Conservation (phyloP, 768 basidiomycete genomes). For the Chalciporus chontae region DNA sequence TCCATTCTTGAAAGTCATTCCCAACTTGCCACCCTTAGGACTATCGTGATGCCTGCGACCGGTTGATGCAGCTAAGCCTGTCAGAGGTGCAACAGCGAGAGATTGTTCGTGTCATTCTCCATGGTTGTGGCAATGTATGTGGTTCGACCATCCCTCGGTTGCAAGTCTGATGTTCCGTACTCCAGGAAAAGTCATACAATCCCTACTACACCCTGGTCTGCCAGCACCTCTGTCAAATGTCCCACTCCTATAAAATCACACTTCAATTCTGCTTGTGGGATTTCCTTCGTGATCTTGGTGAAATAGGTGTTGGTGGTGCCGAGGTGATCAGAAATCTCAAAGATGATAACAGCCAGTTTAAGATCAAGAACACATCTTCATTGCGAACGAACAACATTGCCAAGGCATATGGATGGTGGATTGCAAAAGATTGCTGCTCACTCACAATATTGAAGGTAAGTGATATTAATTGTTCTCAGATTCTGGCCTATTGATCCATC, state of each 20-base stretch:
- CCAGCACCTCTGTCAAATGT: slow-evolving; percentile 71
- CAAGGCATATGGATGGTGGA: slow-evolving; percentile 88
- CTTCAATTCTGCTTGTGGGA: slow-evolving; percentile 97
- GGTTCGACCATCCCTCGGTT: neutral
- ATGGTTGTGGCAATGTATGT: slow-evolving; percentile 86
- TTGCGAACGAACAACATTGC: slow-evolving; percentile 71
- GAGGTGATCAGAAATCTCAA: slow-evolving; percentile 64
- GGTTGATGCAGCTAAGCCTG: slow-evolving; percentile 78
- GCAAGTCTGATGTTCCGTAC: neutral
- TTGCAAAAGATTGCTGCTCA: slow-evolving; percentile 76
- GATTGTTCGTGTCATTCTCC: slow-evolving; percentile 86
- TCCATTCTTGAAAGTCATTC: neutral
- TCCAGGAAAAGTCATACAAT: slow-evolving; percentile 82
- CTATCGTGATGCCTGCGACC: slow-evolving; percentile 91
- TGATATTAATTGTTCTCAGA: neutral
- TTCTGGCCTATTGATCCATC: neutral
- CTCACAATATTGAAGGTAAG: slow-evolving; percentile 81
- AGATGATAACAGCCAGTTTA: slow-evolving; percentile 42
- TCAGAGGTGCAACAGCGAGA: slow-evolving; percentile 92
- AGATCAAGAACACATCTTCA: slow-evolving; percentile 52
- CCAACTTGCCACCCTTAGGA: slow-evolving; percentile 52
- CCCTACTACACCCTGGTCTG: slow-evolving; percentile 92
- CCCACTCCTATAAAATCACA: slow-evolving; percentile 88
- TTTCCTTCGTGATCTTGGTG: slow-evolving; percentile 88
- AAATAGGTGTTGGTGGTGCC: slow-evolving; percentile 74